Conservation (phyloP, 306 rosid species). For the Quercus aquifolioides region DNA sequence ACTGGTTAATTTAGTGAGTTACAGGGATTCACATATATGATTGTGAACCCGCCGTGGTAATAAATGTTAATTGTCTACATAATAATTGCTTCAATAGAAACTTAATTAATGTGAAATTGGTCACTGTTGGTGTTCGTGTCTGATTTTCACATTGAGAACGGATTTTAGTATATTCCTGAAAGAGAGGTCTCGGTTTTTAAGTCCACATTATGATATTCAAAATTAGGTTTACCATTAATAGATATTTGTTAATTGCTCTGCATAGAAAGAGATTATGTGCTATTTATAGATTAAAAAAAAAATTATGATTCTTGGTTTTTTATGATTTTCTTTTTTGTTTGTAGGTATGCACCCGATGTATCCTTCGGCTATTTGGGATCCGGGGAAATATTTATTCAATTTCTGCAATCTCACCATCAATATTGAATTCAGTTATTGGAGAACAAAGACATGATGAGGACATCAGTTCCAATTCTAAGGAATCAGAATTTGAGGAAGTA, state of each 20-base stretch:
- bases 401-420: constrained; percentile 21
- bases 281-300: not conserved
- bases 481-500: constrained; percentile 13
- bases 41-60: not conserved
- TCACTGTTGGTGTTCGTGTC: not conserved
- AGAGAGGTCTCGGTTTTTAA: no score
- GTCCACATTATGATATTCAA: no score
- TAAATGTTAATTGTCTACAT: not conserved
- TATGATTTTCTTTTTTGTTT: not conserved
- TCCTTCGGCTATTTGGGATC: constrained; percentile 61
- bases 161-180: no score
- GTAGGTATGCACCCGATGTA: constrained; percentile 75
- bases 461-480: constrained; percentile 9
- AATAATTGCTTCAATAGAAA: not conserved
- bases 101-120: not conserved
- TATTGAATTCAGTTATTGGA: constrained; percentile 29
- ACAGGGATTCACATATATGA: no score
- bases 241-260: not conserved
- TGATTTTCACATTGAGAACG: no score
- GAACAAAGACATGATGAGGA: constrained; percentile 20
- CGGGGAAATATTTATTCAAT: constrained; percentile 33
- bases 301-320: not conserved
- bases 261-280: not conserved
- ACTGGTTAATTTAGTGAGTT: no score
- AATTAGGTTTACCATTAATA: not conserved